phyloP scores from a whole-genome alignment of 495 filamentous ascomycete genomes.

The Chaetomium tenue region DNA sequence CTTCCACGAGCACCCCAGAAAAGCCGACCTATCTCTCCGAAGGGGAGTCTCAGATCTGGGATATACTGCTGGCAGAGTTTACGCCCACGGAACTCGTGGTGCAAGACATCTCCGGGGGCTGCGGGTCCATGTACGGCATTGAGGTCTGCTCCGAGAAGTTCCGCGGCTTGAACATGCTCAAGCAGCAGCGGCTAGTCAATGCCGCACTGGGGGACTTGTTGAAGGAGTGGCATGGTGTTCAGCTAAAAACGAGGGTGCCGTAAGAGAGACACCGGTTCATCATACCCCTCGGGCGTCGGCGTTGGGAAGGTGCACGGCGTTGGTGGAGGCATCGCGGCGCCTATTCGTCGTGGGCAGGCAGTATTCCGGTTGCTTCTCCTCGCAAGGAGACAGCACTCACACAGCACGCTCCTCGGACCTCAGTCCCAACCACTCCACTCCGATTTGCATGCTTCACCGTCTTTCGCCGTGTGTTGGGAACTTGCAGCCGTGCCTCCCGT shows the following conservation, averaged over 20 bases:
- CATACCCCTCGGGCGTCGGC: background rate
- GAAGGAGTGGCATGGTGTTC: slow-evolving; percentile 73
- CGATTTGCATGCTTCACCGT: background rate
- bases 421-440: background rate
- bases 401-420: background rate
- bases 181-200: slow-evolving; percentile 73
- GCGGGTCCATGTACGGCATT: slow-evolving; percentile 75
- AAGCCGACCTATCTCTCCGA: slow-evolving; percentile 45
- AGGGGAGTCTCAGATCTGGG: slow-evolving; percentile 49
- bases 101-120: slow-evolving; percentile 76
- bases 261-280: slow-evolving; percentile 9
- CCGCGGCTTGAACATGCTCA: slow-evolving; percentile 61
- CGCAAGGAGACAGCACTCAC: background rate
- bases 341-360: background rate
- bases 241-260: slow-evolving; percentile 60
- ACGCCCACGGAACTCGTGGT: slow-evolving; percentile 54
- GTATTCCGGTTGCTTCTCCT: background rate
- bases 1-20: slow-evolving; percentile 20
- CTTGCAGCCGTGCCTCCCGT: background rate
- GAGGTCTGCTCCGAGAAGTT: slow-evolving; percentile 66
- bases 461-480: background rate
- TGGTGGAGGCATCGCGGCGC: background rate
- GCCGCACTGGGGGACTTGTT: slow-evolving; percentile 64
- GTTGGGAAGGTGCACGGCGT: slow-evolving; percentile 3
- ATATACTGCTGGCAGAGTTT: slow-evolving; percentile 43